A percentile compares a stretch with the other conserved stretches of the same genome.
Conservation (phyloP, 2,329 filamentous ascomycete genomes). For the Ophiostoma fasciatum region DNA sequence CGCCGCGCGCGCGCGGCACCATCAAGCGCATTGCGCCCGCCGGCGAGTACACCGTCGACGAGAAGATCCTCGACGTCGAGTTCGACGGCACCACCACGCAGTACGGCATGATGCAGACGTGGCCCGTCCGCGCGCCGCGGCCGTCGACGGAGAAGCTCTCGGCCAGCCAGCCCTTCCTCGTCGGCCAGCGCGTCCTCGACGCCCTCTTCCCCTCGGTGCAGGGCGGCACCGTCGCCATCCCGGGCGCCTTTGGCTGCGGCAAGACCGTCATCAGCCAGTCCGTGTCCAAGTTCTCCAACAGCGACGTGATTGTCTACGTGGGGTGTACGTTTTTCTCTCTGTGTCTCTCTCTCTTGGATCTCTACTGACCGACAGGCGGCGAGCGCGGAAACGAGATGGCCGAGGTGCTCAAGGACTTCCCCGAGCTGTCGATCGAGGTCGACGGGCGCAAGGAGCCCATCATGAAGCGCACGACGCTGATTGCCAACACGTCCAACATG, state of each 20-base stretch:
- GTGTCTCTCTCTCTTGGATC: background rate
- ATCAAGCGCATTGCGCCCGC: conserved; percentile 84
- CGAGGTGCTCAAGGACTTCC: conserved; percentile 99
- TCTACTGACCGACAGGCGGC: conserved; percentile 15
- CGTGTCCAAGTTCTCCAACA: conserved; percentile 99
- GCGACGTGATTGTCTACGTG: conserved; percentile 96
- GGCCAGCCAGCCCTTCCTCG: conserved; percentile 80
- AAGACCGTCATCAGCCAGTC: conserved; percentile 99
- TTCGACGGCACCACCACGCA: conserved; percentile 93
- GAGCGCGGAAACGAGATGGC: conserved; percentile 99
- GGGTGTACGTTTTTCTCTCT: conserved; percentile 26
- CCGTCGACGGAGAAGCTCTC: conserved; percentile 85
- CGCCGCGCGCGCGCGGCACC: conserved; percentile 76
- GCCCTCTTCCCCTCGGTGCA: conserved; percentile 92
- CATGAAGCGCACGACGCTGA: conserved; percentile 98
- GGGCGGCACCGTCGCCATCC: conserved; percentile 95
- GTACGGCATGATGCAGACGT: conserved; percentile 96
- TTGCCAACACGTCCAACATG: conserved; percentile 99
- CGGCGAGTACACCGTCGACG: conserved; percentile 84
- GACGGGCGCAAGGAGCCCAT: conserved; percentile 94
- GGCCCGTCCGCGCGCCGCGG: conserved; percentile 92
- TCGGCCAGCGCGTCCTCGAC: conserved; percentile 92
- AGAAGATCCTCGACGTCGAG: conserved; percentile 89
- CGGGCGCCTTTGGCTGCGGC: conserved; percentile 94
- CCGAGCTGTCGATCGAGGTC: conserved; percentile 88